A percentile compares a stretch with the other conserved stretches of the same genome.
Evolutionary conservation across 1,139 yeast species (phyloP).

Genomic region (Pichia sp.): DNA sequence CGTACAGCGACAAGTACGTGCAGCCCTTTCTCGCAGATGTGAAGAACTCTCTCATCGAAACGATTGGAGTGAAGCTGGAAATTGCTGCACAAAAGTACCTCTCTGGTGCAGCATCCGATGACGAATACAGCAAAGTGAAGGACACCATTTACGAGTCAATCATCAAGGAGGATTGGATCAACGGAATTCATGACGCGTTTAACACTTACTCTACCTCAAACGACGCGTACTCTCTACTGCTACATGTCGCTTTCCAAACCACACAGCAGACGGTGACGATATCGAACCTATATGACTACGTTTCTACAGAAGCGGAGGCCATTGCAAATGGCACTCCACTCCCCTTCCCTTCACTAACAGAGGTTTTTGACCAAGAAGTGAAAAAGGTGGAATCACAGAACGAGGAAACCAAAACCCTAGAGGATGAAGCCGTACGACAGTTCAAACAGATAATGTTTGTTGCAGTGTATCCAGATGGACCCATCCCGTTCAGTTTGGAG

Average conservation of each 20-base stretch:
- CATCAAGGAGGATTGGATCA: not conserved
- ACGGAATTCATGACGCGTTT: constrained; percentile 11
- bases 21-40: constrained; percentile 12
- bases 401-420: constrained; percentile 2
- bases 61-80: constrained; percentile 20
- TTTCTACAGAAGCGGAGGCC: constrained; percentile 5
- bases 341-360: constrained; percentile 2
- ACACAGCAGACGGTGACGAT: constrained; percentile 9
- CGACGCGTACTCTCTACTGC: constrained; percentile 11
- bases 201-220: constrained; percentile 3
- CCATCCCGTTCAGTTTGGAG: constrained; percentile 30
- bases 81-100: constrained; percentile 14
- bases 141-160: constrained; percentile 12
- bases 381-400: not conserved
- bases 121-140: constrained; percentile 15
- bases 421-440: not conserved
- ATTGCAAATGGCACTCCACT: not conserved
- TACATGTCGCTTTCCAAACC: not conserved
- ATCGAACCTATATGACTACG: constrained; percentile 11
- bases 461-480: constrained; percentile 30
- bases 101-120: constrained; percentile 13
- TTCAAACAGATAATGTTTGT: constrained; percentile 26
- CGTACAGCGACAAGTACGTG: constrained; percentile 11
- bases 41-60: constrained; percentile 14
- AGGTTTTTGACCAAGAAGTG: not conserved